A percentile compares a stretch with the other conserved stretches of the same genome.
Evolutionary conservation across 2,329 filamentous ascomycete genomes (phyloP).

Genomic region (Cercospora brassicicola): DNA sequence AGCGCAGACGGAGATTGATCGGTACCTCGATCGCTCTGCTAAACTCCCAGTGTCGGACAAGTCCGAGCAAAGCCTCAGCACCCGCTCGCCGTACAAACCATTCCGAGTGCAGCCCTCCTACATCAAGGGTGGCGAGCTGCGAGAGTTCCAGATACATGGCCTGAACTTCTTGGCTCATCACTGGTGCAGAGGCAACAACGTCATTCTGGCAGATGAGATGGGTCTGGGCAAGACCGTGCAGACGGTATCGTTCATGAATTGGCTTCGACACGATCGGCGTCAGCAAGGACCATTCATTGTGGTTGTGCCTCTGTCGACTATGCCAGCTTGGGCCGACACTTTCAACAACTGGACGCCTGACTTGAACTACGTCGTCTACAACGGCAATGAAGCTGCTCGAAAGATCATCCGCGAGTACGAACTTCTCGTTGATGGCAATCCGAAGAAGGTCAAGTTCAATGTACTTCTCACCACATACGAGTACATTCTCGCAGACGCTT

Average conservation of each 20-base stretch:
- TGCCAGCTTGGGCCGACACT: constrained; percentile 97
- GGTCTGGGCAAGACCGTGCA: constrained; percentile 97
- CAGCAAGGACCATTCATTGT: constrained; percentile 96
- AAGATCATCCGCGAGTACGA: constrained; percentile 88
- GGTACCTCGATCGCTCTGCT: constrained; percentile 79
- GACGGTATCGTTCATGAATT: constrained; percentile 94
- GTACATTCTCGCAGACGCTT: constrained; percentile 83
- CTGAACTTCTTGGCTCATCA: constrained; percentile 95
- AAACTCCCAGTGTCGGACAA: constrained; percentile 79
- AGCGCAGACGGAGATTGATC: constrained; percentile 87
- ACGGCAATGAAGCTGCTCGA: constrained; percentile 82
- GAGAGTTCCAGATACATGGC: constrained; percentile 90
- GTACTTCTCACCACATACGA: constrained; percentile 98
- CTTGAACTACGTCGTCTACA: constrained; percentile 95
- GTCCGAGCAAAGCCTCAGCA: constrained; percentile 71
- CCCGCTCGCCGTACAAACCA: constrained; percentile 67
- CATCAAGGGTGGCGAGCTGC: constrained; percentile 78
- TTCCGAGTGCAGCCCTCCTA: constrained; percentile 84
- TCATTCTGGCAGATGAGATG: constrained; percentile 98
- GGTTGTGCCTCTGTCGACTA: constrained; percentile 94
- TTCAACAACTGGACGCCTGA: constrained; percentile 96
- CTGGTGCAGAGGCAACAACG: constrained; percentile 91
- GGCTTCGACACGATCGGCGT: constrained; percentile 83
- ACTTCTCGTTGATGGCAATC: constrained; percentile 79
- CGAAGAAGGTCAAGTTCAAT: constrained; percentile 90